phyloP scores from a whole-genome alignment of 192 early-diverging fungal genomes.

The Coemansia sp. region DNA sequence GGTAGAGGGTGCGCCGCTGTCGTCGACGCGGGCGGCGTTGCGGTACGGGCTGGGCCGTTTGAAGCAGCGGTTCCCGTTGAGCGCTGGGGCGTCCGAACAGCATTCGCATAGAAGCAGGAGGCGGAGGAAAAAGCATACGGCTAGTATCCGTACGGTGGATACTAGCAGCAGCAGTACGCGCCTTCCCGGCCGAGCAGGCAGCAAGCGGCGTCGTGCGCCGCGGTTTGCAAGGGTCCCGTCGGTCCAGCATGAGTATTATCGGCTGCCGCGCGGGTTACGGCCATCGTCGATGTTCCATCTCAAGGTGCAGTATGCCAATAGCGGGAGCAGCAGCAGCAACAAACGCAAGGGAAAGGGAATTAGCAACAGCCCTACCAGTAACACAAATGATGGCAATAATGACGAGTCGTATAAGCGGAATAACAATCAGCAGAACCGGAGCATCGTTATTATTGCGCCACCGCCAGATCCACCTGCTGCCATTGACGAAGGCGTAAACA shows the following conservation, averaged over 20 bases:
- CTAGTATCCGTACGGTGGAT: neutral
- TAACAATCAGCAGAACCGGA: conserved; percentile 7
- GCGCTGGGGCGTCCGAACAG: neutral
- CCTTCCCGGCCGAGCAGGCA: neutral
- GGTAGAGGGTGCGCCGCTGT: neutral
- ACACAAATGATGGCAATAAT: neutral
- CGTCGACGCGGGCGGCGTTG: conserved; percentile 7
- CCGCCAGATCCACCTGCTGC: conserved; percentile 5
- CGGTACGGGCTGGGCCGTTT: conserved; percentile 7
- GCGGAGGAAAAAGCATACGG: neutral
- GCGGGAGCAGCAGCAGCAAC: neutral
- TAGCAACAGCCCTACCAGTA: neutral
- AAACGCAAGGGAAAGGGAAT: neutral
- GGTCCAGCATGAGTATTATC: conserved; percentile 9
- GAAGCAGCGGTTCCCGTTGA: conserved; percentile 14
- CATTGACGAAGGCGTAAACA: neutral
- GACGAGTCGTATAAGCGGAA: conserved; percentile 1
- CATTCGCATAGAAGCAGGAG: neutral
- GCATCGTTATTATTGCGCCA: conserved; percentile 12
- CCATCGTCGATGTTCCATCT: conserved; percentile 52
- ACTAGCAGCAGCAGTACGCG: conserved; percentile 4
- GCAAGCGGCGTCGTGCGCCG: neutral
- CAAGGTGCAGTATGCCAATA: conserved; percentile 28
- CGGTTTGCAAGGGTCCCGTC: neutral
- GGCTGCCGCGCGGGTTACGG: conserved; percentile 37